Evolutionary conservation across 495 filamentous ascomycete species (phyloP), one percentile per base, ranked within the genome.

Genomic region (Hypoxylon fuscum): DNA sequence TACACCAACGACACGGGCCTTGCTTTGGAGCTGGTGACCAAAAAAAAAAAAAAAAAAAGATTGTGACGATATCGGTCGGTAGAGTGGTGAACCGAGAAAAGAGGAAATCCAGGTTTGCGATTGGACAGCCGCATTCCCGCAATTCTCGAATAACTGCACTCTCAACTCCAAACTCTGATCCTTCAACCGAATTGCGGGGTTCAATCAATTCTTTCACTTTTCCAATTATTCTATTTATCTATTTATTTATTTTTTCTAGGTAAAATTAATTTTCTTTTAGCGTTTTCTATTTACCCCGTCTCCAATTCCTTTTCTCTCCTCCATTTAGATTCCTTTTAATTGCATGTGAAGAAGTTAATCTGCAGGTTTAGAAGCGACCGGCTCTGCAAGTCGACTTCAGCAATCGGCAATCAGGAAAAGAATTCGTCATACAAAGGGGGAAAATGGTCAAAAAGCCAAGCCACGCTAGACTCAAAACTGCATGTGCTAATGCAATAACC

Each of bases 1-100:
- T 50, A 60, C 55, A 55, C 50, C 47, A 46, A 43, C 34, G 27
- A 43, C 37, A 54, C 49, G 47, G 27, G 37, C 46, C 35, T 15
- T 38, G 42, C 40, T 53, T 51, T 1, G 21, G 38, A 40, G 31
- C 20, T 38, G 47, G 61, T 41, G 53, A 64, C 55, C 23, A 52
- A 48, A 15, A 66, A n/a, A n/a, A n/a, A n/a, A n/a, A n/a, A n/a
- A n/a, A 59, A 64, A 58, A 53, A 47, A 56, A 34, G 59, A 64
- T 52, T 68, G 8, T 27, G 63, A 60, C 63, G 62, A 62, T 70
- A 62, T 66, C 66, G 56, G 68, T 71, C 68, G 69, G 66, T 61
- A 69, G 58, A 59, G 69, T 59, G 54, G 66, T 67, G 48, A 67
- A 50, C 69, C 66, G 69, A 68, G 42, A 52, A 65, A 61, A 41